Evolutionary conservation across 768 basidiomycete species (phyloP), one percentile per base, ranked within the genome.

Genomic region (Xanthoconium stramineum): DNA sequence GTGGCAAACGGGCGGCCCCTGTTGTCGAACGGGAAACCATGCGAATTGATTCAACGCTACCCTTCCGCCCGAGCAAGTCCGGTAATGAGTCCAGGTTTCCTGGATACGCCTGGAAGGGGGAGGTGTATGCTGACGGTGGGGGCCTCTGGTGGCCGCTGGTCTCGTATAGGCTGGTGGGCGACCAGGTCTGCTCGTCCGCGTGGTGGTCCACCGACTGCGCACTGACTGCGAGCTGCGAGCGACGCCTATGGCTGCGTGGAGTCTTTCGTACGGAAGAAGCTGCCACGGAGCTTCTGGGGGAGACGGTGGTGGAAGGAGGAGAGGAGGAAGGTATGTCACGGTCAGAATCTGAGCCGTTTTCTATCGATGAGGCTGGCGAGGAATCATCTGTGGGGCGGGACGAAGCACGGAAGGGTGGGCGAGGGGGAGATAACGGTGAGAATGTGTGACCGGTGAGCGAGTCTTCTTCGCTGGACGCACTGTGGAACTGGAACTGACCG

Each of bases 1-100:
- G 71, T 53, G 58, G 70, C 0, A 30, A 30, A 20, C 59, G 67
- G 32, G 56, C 60, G 57, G 54, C 63, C n/a, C 56, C 53, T 30
- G 56, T 57, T 17, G 61, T 61, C 57, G 67, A 55, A 65, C 64
- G 71, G 63, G 65, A 40, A 32, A 55, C n/a, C 47, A 63, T 62
- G 51, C 58, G 64, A 19, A 75, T 65, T 47, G 72, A 75, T 30
- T 79, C 81, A 29, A 71, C 60, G 47, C 81, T 81, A n/a, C 69
- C 57, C 42, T 74, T 75, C 9, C 79, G 74, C 14, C 75, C 74
- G 69, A 82, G 76, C 46, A 79, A 65, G 17, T 72, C 62, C 1
- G 75, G 75, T 14, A 79, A 73, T 0, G 85, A 83, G 63, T 87
- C 87, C 10, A 86, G 83, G 66, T 86, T 88, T 15, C 86, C 85